Conservation (phyloP, 345 rosid genomes). For the Salix dunnii region DNA sequence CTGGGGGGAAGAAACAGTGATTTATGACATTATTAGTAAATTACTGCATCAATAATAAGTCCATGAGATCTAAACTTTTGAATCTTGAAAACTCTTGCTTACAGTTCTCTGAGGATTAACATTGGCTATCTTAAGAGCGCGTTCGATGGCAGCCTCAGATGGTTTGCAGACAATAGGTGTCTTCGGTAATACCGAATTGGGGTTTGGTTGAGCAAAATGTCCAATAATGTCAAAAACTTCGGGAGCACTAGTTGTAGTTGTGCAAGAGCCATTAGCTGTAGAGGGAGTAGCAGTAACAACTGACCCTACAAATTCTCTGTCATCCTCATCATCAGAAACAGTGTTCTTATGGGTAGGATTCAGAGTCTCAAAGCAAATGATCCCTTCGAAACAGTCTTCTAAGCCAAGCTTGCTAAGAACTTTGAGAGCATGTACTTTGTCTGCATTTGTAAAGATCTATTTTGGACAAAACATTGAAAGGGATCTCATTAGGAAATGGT, state of each 20-base stretch:
- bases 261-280: neutral
- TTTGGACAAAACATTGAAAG: neutral
- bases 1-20: constrained; percentile 29
- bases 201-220: constrained; percentile 42
- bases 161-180: constrained; percentile 81
- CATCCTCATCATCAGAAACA: constrained; percentile 47
- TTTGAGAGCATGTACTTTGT: constrained; percentile 63
- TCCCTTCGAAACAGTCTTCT: constrained; percentile 90
- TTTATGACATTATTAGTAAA: neutral
- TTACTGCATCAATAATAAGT: neutral
- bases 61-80: neutral
- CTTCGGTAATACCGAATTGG: constrained; percentile 45
- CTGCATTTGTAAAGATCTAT: constrained; percentile 93
- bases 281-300: neutral
- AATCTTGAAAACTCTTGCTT: constrained; percentile 14
- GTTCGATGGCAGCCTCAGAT: constrained; percentile 50
- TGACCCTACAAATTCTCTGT: constrained; percentile 41
- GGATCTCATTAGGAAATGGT: neutral
- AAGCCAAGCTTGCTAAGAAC: constrained; percentile 71
- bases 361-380: constrained; percentile 87
- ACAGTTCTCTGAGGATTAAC: constrained; percentile 70
- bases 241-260: neutral
- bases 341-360: constrained; percentile 50
- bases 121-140: constrained; percentile 61
- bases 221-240: constrained; percentile 59